Evolutionary conservation across 345 rosid genomes (phyloP), one percentile per base, ranked within the genome.

Genomic region (Angophora floribunda): DNA sequence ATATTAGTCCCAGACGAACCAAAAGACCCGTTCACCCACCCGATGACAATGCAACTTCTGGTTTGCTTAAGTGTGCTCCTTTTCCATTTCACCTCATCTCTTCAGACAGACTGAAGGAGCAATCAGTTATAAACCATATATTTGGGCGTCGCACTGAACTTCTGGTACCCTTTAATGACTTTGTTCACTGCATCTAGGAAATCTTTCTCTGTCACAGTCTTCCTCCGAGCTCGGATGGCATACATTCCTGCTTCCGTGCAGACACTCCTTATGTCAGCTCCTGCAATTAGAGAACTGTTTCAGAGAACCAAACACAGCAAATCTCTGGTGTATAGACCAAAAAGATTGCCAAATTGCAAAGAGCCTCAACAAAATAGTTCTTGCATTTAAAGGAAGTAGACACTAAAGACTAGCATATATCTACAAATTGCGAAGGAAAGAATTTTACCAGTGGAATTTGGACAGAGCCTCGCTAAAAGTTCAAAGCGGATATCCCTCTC

Each of bases 241-340:
- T 88, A 95, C 99, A 97, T 96, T 45, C 99, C 99, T 9, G 99
- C 99, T 90, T 97, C 99, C 1, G 99, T 97, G 93, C 99, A 97
- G 47, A 97, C 99, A 80, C 98, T 97, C 88, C 99, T 91, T 63
- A 97, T 96, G 89, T 97, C 98, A 88, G 99, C 98, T 88, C 99
- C 99, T 75, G 84, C 84, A 75, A 41, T 75, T 19, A 75, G 84
- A 75, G 4, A 75, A 41, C 49, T 7, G 4, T 75, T 49, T 75
- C 84, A 75, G 49, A 75, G 47, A 75, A 90, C 21, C 85, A 17
- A 41, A 59, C 11, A 47, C 16, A 44, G 49, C 55, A 44, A 36
- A 84, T 45, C 61, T 36, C 9, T 12, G 12, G 1, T 55, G 61
- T 55, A 22, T 55, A 55, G 9, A 55, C 13, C 61, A 55, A 2